Percentiles rank a stretch among this genome's conserved stretches.
phyloP scores from a whole-genome alignment of 352 stramenopile genomes.

The Globisporangium rhizosaccharum region DNA sequence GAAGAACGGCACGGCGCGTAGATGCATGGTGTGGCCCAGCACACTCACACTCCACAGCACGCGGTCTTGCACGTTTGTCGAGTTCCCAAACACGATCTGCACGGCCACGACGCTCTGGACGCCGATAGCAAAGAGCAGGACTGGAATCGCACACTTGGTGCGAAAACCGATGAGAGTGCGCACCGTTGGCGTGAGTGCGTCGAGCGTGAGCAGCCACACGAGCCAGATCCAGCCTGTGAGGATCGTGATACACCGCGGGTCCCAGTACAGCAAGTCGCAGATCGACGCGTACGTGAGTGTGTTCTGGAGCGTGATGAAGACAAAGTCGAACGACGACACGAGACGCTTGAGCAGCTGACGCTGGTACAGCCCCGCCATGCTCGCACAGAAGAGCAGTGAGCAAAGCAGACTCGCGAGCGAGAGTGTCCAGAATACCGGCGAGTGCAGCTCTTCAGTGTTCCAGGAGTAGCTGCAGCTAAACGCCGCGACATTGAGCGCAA shows the following conservation, averaged over 20 bases:
- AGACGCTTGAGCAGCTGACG: conserved; percentile 22
- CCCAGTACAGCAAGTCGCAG: conserved; percentile 29
- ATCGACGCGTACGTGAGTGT: conserved; percentile 20
- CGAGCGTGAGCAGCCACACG: conserved; percentile 27
- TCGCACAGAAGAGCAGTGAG: conserved; percentile 12
- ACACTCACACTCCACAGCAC: conserved; percentile 2
- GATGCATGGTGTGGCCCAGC: neutral
- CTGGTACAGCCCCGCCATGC: conserved; percentile 12
- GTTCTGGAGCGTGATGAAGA: conserved; percentile 31
- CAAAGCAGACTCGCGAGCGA: conserved; percentile 6
- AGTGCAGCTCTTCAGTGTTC: conserved; percentile 6
- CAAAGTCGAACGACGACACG: conserved; percentile 35
- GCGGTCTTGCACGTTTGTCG: conserved; percentile 1
- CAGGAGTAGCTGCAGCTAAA: neutral
- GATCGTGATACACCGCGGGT: conserved; percentile 14
- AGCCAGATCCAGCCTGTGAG: conserved; percentile 19
- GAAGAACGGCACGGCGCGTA: conserved; percentile 6
- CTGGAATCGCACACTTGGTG: neutral
- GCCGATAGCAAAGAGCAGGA: conserved; percentile 3
- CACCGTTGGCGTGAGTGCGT: conserved; percentile 14
- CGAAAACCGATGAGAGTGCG: conserved; percentile 1
- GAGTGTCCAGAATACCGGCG: neutral
- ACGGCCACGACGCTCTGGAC: conserved; percentile 2
- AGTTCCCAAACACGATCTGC: neutral
- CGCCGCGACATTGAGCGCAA: neutral